A percentile compares a stretch with the other conserved stretches of the same genome.
Conservation (phyloP, 768 basidiomycete species). For the Hygrocybe punicea region DNA sequence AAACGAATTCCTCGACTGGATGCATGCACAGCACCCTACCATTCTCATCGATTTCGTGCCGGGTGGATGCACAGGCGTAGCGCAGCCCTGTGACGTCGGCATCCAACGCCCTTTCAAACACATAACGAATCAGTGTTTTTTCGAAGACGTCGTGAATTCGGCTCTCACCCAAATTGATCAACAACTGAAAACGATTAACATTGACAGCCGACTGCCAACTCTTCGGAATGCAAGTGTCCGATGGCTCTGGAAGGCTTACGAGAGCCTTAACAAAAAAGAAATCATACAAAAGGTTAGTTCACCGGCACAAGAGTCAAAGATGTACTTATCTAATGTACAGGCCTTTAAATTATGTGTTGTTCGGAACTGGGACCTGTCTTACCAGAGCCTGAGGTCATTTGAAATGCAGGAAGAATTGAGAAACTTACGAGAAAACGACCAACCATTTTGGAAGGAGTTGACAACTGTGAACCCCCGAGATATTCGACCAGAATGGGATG, state of each 20-base stretch:
- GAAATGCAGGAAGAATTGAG: constrained; percentile 3
- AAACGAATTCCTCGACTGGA: no score
- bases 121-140: no score
- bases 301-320: not conserved
- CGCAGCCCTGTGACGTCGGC: no score
- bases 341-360: constrained; percentile 2
- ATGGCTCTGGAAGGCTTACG: constrained; percentile 4
- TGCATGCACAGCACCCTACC: no score
- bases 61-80: no score
- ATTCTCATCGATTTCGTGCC: no score
- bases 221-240: constrained; percentile 2
- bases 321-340: not conserved
- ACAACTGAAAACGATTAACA: not conserved
- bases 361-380: constrained; percentile 7
- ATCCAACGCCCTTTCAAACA: no score
- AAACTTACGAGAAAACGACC: not conserved
- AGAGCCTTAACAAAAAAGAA: constrained; percentile 1
- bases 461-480: not conserved
- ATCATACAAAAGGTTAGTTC: constrained; percentile 1
- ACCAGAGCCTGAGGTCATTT: not conserved
- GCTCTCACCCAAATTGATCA: constrained; percentile 2
- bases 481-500: not conserved
- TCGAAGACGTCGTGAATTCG: no score
- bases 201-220: not conserved
- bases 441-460: not conserved